Evolutionary conservation across 306 rosid genomes (phyloP).

Genomic region (Trifolium dubium): DNA sequence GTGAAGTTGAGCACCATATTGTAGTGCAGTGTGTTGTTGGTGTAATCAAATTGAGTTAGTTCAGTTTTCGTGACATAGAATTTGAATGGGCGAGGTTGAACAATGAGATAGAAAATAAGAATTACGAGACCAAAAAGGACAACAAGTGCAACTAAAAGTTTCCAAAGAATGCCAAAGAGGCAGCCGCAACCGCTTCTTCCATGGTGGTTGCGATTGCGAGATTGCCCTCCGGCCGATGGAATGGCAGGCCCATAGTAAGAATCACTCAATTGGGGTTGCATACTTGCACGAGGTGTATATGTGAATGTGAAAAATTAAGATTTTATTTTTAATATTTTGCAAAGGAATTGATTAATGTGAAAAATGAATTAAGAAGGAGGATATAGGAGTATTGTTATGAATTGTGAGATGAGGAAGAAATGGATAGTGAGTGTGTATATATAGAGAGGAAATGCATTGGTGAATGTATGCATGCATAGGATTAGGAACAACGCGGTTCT

Average conservation of each 20-base stretch:
- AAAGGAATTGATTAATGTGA: not conserved
- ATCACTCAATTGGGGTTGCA: slow-evolving; percentile 44
- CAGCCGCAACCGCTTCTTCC: slow-evolving; percentile 42
- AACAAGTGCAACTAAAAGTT: slow-evolving; percentile 50
- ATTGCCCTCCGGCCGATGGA: slow-evolving; percentile 22
- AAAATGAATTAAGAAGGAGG: not conserved
- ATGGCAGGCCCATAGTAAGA: slow-evolving; percentile 48
- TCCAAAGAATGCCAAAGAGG: slow-evolving; percentile 59
- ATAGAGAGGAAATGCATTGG: not conserved
- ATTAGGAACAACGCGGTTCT: not conserved
- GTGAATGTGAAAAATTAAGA: not conserved
- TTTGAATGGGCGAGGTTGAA: slow-evolving; percentile 62
- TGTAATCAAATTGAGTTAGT: slow-evolving; percentile 57
- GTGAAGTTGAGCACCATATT: slow-evolving; percentile 53
- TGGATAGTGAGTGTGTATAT: not conserved
- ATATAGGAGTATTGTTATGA: not conserved
- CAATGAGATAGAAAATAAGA: slow-evolving; percentile 65
- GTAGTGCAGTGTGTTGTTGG: slow-evolving; percentile 47
- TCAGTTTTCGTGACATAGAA: slow-evolving; percentile 56
- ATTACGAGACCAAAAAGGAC: slow-evolving; percentile 45
- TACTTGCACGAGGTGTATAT: slow-evolving; percentile 15
- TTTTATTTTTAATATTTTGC: not conserved
- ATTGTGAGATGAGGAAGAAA: not conserved
- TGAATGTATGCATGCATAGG: not conserved
- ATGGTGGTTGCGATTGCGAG: not conserved